Base-by-base conservation (phyloP, 768 basidiomycete species). In the Macrolepiota fuliginosa region DNA sequence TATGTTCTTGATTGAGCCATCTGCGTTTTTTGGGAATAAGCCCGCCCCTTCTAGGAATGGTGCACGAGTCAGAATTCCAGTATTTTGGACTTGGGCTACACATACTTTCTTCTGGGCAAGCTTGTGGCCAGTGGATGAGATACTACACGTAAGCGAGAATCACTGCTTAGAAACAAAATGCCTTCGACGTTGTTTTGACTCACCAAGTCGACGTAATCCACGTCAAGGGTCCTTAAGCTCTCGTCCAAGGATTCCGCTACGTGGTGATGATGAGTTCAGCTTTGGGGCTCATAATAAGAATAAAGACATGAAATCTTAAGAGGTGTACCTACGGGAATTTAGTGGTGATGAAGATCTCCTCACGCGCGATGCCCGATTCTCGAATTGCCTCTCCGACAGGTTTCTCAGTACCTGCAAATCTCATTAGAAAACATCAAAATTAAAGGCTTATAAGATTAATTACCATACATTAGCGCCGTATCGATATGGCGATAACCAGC, bases 101-200 rank as follows among this genome's bases (percentile, higher is more conserved):
- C 32, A 29, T 58, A 76, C 77, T 67, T 39, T 73, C 72, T 54
- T 72, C 71, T 29, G 65, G 67, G 19, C 74, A 62, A 27, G 66
- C 67, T 69, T 80, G 79, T 22, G 83, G 83, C 76, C 77, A 84
- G 61, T 84, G 83, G 46, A 84, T 65, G 2, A 85, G 72, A 64
- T 80, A 84, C 82, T 52, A 25, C 13, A 25, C 24, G 24, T 25
- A 25, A 22, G n/a, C 15, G 42, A 45, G 15, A 19, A 2, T 9
- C 42, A 45, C 15, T n/a, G 6, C 5, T 45, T 45, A n/a, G 42
- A 17, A 15, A 45, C 39, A 17, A 7, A n/a, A 7, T 7, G 15
- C 3, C 15, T 45, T 45, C 42, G n/a, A 19, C 15, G 15, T 15
- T 5, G 6, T 15, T n/a, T 15, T 19, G 17, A 4, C 42, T 45